These are phyloP conservation scores for Candida namnaoensis DNA, from an alignment of 805 yeast genomes.

Conservation along the genomic window DNA sequence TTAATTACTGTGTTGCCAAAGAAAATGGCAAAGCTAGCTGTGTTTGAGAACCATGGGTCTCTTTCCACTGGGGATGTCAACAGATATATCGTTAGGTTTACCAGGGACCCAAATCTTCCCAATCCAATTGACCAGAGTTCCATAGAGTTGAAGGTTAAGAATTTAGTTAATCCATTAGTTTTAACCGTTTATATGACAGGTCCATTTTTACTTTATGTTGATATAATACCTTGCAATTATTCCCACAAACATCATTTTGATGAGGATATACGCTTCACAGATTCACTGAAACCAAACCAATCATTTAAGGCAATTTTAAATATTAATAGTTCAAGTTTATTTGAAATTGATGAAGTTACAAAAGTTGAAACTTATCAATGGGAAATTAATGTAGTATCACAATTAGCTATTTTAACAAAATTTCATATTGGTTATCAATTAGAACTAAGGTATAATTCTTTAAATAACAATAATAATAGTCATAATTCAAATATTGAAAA, in stretches of 20 bases:
- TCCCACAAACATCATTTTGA: conserved; percentile 33
- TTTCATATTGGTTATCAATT: conserved; percentile 59
- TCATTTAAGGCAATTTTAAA: conserved; percentile 47
- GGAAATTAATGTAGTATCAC: conserved; percentile 76
- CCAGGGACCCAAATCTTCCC: background rate
- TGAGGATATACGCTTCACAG: conserved; percentile 35
- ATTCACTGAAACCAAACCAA: conserved; percentile 65
- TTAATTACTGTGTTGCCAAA: no score
- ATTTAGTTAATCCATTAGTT: conserved; percentile 15
- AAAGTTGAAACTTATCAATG: conserved; percentile 41
- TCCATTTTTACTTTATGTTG: conserved; percentile 80
- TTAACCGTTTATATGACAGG: conserved; percentile 86
- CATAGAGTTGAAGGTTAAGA: no score
- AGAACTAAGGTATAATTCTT: no score
- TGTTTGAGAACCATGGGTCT: no score
- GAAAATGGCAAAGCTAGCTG: no score
- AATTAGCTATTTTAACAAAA: conserved; percentile 61
- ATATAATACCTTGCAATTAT: conserved; percentile 63
- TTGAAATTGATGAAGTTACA: conserved; percentile 1
- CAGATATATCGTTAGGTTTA: conserved; percentile 5
- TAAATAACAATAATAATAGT: no score
- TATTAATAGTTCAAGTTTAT: conserved; percentile 36
- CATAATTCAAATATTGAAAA: no score
- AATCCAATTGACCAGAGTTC: no score
- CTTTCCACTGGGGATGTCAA: conserved; percentile 13